Conservation (phyloP, 2,329 filamentous ascomycete species). For the Fusarium pseudocircinatum region DNA sequence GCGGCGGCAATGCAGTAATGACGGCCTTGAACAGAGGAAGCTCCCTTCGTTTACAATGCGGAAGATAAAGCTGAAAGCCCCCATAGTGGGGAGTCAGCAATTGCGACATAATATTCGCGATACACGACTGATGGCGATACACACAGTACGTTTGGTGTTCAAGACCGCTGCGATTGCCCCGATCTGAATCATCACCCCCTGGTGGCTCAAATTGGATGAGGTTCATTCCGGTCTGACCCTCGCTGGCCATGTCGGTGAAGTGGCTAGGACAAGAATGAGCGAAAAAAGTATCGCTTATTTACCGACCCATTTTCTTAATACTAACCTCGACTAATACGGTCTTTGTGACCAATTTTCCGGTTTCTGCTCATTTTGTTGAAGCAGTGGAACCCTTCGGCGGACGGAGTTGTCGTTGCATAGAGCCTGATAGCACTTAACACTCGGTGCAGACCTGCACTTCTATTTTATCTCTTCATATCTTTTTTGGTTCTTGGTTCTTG, state of each 20-base stretch:
- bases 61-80: not conserved
- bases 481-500: not conserved
- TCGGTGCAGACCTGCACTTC: slow-evolving; percentile 8
- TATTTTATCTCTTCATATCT: slow-evolving; percentile 10
- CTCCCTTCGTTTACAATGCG: not conserved
- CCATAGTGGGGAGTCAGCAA: not conserved
- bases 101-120: slow-evolving; percentile 12
- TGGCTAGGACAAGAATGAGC: slow-evolving; percentile 27
- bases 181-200: not conserved
- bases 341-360: not conserved
- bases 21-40: not conserved
- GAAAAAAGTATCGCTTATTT: slow-evolving; percentile 15
- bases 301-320: slow-evolving; percentile 10
- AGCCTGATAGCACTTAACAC: slow-evolving; percentile 11
- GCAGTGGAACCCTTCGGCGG: not conserved
- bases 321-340: slow-evolving; percentile 26
- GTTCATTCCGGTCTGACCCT: slow-evolving; percentile 6
- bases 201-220: not conserved
- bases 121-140: slow-evolving; percentile 4
- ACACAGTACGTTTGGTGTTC: slow-evolving; percentile 14
- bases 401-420: slow-evolving; percentile 6
- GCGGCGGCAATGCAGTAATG: slow-evolving; percentile 59
- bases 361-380: slow-evolving; percentile 8
- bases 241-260: slow-evolving; percentile 10
- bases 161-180: slow-evolving; percentile 7